A percentile compares a stretch with the other conserved stretches of the same genome.
Conservation (phyloP, 176 grass and related monocot species). For the Saccharum officinarum region DNA sequence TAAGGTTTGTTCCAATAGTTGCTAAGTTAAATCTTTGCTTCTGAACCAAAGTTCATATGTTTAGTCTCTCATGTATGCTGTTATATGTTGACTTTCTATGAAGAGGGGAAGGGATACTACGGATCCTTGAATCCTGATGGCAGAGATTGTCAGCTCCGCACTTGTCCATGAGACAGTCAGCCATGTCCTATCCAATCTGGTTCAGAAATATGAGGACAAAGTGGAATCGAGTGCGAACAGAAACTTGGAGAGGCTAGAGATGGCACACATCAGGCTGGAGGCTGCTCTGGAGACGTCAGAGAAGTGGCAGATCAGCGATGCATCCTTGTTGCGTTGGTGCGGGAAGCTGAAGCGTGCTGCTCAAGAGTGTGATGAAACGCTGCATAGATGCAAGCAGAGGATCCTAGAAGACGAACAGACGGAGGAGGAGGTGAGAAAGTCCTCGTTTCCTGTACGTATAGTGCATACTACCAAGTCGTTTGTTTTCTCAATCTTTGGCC, state of each 20-base stretch:
- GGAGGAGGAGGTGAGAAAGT: neutral
- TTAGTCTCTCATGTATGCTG: no score
- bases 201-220: neutral
- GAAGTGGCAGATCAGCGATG: constrained; percentile 2
- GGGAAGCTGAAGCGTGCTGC: constrained; percentile 1
- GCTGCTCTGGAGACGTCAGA: neutral
- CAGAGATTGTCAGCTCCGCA: neutral
- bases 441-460: neutral
- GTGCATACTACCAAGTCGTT: neutral
- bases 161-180: neutral
- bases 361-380: neutral
- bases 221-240: neutral
- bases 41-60: no score
- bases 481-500: neutral
- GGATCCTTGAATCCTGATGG: neutral
- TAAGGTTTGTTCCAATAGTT: no score
- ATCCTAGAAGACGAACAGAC: neutral
- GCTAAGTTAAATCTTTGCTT: no score
- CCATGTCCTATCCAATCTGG: neutral
- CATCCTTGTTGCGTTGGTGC: neutral
- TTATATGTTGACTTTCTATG: no score
- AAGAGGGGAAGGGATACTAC: no score
- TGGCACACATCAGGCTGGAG: constrained; percentile 22
- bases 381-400: neutral
- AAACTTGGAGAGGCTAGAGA: constrained; percentile 30